phyloP scores from a whole-genome alignment of 129 eudicot genomes.

The Silybum marianum region DNA sequence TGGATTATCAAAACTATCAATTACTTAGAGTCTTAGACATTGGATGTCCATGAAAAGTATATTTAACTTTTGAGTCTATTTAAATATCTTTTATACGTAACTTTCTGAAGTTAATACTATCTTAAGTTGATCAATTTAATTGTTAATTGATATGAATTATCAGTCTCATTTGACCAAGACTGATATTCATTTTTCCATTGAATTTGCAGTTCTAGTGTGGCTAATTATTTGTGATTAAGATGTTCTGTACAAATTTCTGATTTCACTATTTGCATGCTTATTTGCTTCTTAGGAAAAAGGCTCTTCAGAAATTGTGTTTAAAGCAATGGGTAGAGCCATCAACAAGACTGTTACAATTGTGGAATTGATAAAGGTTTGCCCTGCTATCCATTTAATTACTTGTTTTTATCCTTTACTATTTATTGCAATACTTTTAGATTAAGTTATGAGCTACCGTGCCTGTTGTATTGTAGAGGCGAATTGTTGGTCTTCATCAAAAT shows the following conservation, averaged over 20 bases:
- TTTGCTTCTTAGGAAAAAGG: slow-evolving; percentile 67
- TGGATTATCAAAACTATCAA: background rate
- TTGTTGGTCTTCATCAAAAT: slow-evolving; percentile 94
- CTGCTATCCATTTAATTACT: background rate
- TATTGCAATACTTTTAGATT: background rate
- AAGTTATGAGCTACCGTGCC: background rate
- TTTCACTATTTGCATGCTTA: background rate
- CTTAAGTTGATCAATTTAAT: background rate
- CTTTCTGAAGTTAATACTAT: background rate
- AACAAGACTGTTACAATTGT: slow-evolving; percentile 96
- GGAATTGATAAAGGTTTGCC: slow-evolving; percentile 84
- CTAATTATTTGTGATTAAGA: background rate
- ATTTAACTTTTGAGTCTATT: background rate
- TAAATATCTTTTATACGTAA: background rate
- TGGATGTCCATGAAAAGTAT: background rate
- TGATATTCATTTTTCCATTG: background rate
- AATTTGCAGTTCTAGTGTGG: background rate
- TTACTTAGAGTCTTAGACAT: background rate
- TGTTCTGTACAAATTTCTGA: background rate
- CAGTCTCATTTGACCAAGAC: background rate
- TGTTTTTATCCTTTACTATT: too few species aligned
- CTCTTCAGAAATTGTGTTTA: slow-evolving; percentile 80
- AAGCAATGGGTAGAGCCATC: slow-evolving; percentile 99
- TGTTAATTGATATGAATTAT: background rate
- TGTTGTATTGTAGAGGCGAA: slow-evolving; percentile 68